Evolutionary conservation across 257 asterid species (phyloP).

Genomic region (Solanum pinnatisectum): DNA sequence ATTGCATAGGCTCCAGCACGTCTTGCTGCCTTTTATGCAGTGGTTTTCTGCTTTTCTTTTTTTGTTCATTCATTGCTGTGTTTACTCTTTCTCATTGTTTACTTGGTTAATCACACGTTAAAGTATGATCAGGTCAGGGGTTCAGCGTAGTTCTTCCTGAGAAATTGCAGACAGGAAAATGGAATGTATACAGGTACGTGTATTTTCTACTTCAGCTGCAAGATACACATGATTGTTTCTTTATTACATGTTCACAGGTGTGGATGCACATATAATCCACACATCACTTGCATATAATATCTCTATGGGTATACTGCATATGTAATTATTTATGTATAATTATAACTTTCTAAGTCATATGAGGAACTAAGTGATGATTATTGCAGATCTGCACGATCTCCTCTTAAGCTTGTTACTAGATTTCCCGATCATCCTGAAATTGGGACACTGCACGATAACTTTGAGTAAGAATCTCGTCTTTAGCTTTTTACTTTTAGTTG

Average conservation of each 20-base stretch:
- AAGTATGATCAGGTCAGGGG: conserved; percentile 47
- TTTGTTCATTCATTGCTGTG: neutral
- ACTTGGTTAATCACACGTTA: neutral
- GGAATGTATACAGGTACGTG: conserved; percentile 88
- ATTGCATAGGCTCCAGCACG: neutral
- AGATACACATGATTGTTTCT: neutral
- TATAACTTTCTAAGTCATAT: neutral
- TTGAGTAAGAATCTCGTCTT: conserved; percentile 49
- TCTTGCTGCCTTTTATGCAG: neutral
- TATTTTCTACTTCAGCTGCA: conserved; percentile 1
- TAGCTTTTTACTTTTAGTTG: neutral
- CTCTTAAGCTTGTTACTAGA: conserved; percentile 67
- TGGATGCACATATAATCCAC: neutral
- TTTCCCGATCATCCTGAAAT: conserved; percentile 79
- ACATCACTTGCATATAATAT: neutral
- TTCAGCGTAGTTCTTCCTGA: conserved; percentile 91
- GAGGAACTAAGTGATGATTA: conserved; percentile 3
- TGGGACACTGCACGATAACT: conserved; percentile 77
- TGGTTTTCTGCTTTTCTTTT: neutral
- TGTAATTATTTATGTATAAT: neutral
- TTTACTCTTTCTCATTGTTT: neutral
- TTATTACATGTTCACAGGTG: neutral
- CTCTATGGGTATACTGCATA: neutral
- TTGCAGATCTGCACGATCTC: conserved; percentile 69
- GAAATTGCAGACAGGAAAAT: conserved; percentile 82